Evolutionary conservation across 768 basidiomycete genomes (phyloP), one percentile per base, ranked within the genome.

Genomic region (Boletus patriciae): DNA sequence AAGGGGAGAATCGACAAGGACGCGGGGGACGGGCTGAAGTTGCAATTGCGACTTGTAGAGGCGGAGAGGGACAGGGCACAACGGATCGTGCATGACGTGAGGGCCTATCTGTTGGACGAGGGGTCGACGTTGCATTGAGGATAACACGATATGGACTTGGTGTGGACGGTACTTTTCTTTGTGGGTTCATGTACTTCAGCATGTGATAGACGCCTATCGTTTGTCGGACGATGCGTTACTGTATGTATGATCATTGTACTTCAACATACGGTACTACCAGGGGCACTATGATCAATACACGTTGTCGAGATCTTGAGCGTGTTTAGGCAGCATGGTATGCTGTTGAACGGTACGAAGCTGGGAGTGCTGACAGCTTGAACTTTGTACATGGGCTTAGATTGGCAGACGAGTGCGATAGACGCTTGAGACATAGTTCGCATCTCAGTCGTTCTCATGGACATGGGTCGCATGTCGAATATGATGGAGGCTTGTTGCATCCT

Each of bases 51-150:
- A 18, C 47, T 38, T 2, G 60, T 61, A 1, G 64, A 68, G 34
- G 50, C 53, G 37, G 66, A 66, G 52, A 66, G 68, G 59, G 60
- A 68, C 38, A 45, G 42, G 36, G 61, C 59, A 12, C 60, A 52
- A 1, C 52, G 43, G 54, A 51, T 65, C n/a, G 57, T 62, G 49
- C 50, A 45, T 0, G 59, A 61, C 8, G 51, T 67, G 59, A 55
- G 50, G 38, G 49, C 65, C 19, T 65, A 56, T 33, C 18, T 68
- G 46, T 21, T 67, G 51, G 59, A 66, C 15, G 48, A 43, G 7
- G 37, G 50, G 4, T 21, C 49, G 18, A 19, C 45, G 15, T 18
- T 25, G 34, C 48, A 54, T n/a, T 16, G 27, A 29, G 42, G 51
- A 23, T 54, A 27, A 21, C 27, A 19, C 3, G 36, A 19, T 19